Evolutionary conservation across 768 basidiomycete genomes (phyloP), one percentile per base, ranked within the genome.

Genomic region (Leccinum pellstonianum): DNA sequence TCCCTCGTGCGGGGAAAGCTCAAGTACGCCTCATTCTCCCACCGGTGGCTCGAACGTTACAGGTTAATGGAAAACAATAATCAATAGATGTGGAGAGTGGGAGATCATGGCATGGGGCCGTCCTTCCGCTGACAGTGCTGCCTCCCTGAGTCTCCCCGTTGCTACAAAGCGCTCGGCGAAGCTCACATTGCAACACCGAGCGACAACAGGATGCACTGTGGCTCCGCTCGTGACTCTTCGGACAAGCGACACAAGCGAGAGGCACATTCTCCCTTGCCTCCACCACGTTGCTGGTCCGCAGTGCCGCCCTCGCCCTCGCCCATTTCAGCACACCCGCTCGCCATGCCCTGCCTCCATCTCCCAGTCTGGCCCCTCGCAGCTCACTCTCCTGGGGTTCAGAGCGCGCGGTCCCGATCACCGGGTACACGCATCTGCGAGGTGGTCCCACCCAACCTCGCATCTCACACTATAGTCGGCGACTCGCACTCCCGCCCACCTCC

Each of bases 21-120:
- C 58, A 68, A 70, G 49, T 72, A 70, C 21, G 71, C 71, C 43
- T 66, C 62, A 0, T 64, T 72, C 62, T 72, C 71, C 12, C 71
- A 72, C 52, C 41, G 70, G 15, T 72, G 71, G 71, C 59, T 74
- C 47, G 71, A 72, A 33, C 63, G 62, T 43, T 60, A 67, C 35
- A 63, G 73, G 53, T 50, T 75, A 55, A 66, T 73, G 65, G 73
- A 73, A 31, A 64, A 27, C 69, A 3, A 70, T 72, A 54, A 57
- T 72, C 46, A 61, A 63, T 41, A 62, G 69, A 37, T 65, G 66
- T n/a, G 70, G 62, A 12, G 73, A 74, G 37, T 74, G 73, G 73
- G 66, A 74, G 21, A 73, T 72, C 31, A 71, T 74, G 65, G 70
- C 68, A 2, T 74, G 71, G 73, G 71, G 73, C 9, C 46, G 47